Conservation (phyloP, 2,329 filamentous ascomycete genomes). For the Epichloe baconii region DNA sequence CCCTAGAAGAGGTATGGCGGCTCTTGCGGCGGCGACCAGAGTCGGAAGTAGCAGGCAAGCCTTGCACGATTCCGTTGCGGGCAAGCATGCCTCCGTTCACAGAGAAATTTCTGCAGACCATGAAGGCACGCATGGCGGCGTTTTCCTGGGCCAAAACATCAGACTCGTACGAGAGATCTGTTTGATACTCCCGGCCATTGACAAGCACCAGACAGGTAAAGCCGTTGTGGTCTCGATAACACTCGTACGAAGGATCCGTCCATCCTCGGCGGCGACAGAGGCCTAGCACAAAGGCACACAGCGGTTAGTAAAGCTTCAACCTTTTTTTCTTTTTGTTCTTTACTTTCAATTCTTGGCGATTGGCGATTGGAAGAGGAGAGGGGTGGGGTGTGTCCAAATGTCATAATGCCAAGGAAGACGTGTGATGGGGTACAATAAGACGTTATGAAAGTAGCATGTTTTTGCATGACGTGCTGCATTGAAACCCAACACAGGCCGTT, state of each 20-base stretch:
- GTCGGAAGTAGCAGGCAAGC: slow-evolving; percentile 41
- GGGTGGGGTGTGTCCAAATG: neutral
- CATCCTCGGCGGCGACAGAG: slow-evolving; percentile 90
- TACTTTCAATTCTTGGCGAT: neutral
- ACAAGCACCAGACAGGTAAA: slow-evolving; percentile 86
- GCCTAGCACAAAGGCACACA: slow-evolving; percentile 37
- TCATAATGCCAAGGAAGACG: neutral
- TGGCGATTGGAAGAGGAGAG: neutral
- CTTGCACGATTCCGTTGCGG: slow-evolving; percentile 55
- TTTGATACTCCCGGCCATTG: slow-evolving; percentile 94
- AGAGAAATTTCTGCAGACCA: slow-evolving; percentile 95
- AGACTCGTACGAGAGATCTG: slow-evolving; percentile 71
- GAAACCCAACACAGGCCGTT: neutral
- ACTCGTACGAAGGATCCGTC: slow-evolving; percentile 82
- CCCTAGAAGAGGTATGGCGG: slow-evolving; percentile 36
- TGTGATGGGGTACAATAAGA: neutral
- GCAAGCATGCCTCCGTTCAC: slow-evolving; percentile 88
- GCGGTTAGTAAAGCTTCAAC: neutral
- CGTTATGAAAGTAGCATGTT: neutral
- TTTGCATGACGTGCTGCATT: neutral
- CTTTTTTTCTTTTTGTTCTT: too few relatives aligned
- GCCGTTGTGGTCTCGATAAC: slow-evolving; percentile 58
- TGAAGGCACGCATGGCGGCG: slow-evolving; percentile 89
- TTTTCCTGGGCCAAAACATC: slow-evolving; percentile 80
- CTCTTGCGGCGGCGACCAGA: slow-evolving; percentile 36